Conservation (phyloP, 106 monocot species). For the Apostasia ramifera region DNA sequence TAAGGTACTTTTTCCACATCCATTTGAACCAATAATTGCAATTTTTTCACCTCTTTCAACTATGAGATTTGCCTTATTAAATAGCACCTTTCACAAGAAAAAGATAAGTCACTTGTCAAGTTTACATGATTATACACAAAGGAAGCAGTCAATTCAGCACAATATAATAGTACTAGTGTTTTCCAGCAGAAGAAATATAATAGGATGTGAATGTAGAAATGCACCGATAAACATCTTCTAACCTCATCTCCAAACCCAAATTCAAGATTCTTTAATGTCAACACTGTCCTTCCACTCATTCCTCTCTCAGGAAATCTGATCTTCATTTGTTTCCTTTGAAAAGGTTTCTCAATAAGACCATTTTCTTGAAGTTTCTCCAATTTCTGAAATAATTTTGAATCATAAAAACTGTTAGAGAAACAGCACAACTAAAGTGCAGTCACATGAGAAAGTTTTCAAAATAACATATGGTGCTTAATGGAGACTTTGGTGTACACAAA, state of each 20-base stretch:
- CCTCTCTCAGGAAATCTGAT: slow-evolving; percentile 96
- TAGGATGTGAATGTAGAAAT: background rate
- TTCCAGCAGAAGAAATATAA: too few relatives aligned
- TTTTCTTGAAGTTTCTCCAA: slow-evolving; percentile 82
- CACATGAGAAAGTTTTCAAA: too few relatives aligned
- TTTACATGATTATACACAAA: background rate
- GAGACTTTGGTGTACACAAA: too few relatives aligned
- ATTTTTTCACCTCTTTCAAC: slow-evolving; percentile 92
- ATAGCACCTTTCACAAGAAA: slow-evolving; percentile 40
- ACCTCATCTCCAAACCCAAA: slow-evolving; percentile 86
- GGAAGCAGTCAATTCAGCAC: background rate
- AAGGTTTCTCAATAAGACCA: slow-evolving; percentile 91
- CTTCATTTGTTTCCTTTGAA: slow-evolving; percentile 81
- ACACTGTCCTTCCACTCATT: slow-evolving; percentile 77
- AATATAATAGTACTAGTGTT: too few relatives aligned
- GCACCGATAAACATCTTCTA: slow-evolving; percentile 6
- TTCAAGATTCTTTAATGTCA: slow-evolving; percentile 67
- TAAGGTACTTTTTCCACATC: slow-evolving; percentile 92
- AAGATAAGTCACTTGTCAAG: background rate
- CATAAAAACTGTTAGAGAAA: slow-evolving; percentile 1
- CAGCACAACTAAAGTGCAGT: background rate
- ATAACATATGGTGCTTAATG: too few relatives aligned
- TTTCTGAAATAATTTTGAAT: slow-evolving; percentile 50
- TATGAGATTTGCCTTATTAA: slow-evolving; percentile 71
- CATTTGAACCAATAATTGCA: slow-evolving; percentile 96